Evolutionary conservation across 345 rosid genomes (phyloP).

Genomic region (Raphanus sativus): DNA sequence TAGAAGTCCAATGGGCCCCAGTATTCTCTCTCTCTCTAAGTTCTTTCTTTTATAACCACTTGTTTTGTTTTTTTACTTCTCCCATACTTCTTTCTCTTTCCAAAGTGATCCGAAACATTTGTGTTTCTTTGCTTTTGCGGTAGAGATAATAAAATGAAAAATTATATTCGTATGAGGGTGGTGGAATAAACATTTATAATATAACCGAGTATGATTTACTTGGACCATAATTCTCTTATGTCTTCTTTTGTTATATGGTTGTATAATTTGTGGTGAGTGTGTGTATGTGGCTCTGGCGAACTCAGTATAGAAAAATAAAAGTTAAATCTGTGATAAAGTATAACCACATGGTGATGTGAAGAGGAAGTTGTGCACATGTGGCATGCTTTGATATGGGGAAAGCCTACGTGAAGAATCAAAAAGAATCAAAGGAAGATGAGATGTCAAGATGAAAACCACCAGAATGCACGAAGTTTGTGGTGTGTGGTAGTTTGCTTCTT

Average conservation of each 20-base stretch:
- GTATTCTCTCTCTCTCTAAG: neutral
- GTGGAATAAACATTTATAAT: neutral
- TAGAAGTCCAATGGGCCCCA: constrained; percentile 35
- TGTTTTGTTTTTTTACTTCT: constrained; percentile 25
- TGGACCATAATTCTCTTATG: neutral
- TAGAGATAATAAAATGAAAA: neutral
- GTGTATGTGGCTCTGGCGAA: constrained; percentile 12
- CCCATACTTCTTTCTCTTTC: constrained; percentile 11
- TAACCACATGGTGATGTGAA: neutral
- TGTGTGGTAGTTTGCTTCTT: constrained; percentile 1
- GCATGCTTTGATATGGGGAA: constrained; percentile 9
- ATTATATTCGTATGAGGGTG: too few species aligned
- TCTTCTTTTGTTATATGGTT: neutral
- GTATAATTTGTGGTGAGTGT: neutral
- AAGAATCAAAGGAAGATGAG: constrained; percentile 37
- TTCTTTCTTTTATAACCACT: constrained; percentile 30
- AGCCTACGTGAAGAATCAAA: constrained; percentile 20
- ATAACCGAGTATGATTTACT: neutral
- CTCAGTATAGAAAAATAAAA: neutral
- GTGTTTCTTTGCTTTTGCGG: constrained; percentile 7
- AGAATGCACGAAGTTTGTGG: constrained; percentile 4
- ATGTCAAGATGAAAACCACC: constrained; percentile 33
- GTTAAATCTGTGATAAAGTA: neutral
- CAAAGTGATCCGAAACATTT: constrained; percentile 19
- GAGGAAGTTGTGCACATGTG: constrained; percentile 18